Percentiles rank a stretch among this genome's conserved stretches.
phyloP scores from a whole-genome alignment of 164 flowering plant genomes.

The Cinnamomum micranthum region DNA sequence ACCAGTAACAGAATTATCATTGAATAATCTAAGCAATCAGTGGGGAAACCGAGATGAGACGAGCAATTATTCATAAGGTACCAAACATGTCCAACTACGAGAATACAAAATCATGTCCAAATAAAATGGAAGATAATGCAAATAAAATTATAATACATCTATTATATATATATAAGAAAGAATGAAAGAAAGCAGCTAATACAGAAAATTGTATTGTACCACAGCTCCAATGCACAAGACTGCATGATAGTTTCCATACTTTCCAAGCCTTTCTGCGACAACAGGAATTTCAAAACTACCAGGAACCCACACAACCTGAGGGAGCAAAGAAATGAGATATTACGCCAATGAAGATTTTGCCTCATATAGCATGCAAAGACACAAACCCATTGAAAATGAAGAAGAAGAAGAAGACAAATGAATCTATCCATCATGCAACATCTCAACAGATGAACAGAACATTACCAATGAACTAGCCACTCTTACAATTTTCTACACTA shows the following conservation, averaged over 20 bases:
- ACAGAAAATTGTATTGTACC: conserved; percentile 46
- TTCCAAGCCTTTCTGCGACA: conserved; percentile 78
- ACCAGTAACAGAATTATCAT: neutral
- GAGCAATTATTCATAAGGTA: neutral
- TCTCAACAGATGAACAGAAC: neutral
- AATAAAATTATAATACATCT: neutral
- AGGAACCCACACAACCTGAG: conserved; percentile 98
- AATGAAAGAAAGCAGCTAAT: no score
- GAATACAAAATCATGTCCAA: neutral
- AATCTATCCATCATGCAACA: neutral
- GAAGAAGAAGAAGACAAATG: no score
- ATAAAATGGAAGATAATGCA: neutral
- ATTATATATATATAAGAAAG: no score
- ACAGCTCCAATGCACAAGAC: conserved; percentile 95
- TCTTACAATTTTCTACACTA: no score
- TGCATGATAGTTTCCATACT: conserved; percentile 66
- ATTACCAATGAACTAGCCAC: no score
- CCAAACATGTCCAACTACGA: neutral
- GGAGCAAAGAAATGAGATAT: neutral
- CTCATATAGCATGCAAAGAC: no score
- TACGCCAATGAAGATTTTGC: neutral
- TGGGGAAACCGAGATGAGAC: no score
- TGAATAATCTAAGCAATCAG: neutral
- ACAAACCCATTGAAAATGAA: no score
- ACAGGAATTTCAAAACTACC: conserved; percentile 91